A percentile compares a stretch with the other conserved stretches of the same genome.
These are phyloP conservation scores for Naumovozyma dairenensis DNA, from an alignment of 805 yeast species.

Conservation along the genomic window DNA sequence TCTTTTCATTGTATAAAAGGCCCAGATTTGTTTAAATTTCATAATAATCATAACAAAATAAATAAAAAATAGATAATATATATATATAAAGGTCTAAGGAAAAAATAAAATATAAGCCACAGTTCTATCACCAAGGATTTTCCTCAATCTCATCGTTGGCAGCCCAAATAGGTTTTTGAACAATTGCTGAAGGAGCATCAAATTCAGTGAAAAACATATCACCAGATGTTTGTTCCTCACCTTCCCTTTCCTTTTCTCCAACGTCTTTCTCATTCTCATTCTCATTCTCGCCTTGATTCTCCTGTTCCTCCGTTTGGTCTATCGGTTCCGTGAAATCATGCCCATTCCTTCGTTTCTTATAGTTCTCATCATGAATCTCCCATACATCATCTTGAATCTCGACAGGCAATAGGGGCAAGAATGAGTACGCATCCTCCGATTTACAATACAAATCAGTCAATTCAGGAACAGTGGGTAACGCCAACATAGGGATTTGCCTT, in stretches of 20 bases:
- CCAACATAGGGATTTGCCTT: conserved; percentile 42
- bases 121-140: conserved; percentile 66
- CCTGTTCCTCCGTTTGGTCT: background rate
- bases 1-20: too few relatives aligned
- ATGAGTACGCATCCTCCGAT: conserved; percentile 39
- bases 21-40: too few relatives aligned
- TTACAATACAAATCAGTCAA: conserved; percentile 65
- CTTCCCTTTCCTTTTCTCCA: conserved; percentile 39
- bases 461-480: conserved; percentile 66
- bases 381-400: conserved; percentile 64
- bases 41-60: too few relatives aligned
- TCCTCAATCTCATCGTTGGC: conserved; percentile 42
- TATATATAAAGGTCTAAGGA: too few relatives aligned
- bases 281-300: conserved; percentile 30
- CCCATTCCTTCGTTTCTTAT: conserved; percentile 18
- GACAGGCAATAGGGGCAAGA: conserved; percentile 65
- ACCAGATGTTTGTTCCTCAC: conserved; percentile 7
- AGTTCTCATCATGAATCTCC: conserved; percentile 43
- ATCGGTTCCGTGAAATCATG: background rate
- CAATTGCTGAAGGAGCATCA: conserved; percentile 49
- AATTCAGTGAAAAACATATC: conserved; percentile 53
- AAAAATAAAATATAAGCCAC: too few relatives aligned
- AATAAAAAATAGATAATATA: too few relatives aligned
- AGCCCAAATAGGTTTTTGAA: conserved; percentile 35
- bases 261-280: conserved; percentile 40